Conservation (phyloP, 1,284 basidiomycete genomes). For the Kalmanozyma brasiliensis region DNA sequence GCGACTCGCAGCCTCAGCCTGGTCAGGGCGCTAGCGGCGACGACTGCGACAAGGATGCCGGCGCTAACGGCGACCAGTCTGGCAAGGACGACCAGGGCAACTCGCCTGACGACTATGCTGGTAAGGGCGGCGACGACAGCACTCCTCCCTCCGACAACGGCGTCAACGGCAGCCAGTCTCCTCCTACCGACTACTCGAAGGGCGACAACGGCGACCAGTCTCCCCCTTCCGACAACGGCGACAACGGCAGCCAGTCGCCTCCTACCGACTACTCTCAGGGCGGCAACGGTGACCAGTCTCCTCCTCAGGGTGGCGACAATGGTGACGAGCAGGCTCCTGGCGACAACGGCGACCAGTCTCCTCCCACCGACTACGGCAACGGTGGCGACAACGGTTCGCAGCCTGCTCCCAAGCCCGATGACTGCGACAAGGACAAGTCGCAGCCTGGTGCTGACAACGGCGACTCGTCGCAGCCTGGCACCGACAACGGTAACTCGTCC, state of each 20-base stretch:
- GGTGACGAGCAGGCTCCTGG: not conserved
- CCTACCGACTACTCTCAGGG: not conserved
- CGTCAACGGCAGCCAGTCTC: not conserved
- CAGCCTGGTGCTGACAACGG: not conserved
- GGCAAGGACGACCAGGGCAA: not conserved
- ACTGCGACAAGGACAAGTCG: conserved; percentile 13
- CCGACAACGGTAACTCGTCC: too few relatives aligned
- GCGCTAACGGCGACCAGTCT: not conserved
- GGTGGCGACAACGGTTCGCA: not conserved
- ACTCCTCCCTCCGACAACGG: not conserved
- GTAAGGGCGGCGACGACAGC: not conserved
- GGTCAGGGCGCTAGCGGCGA: not conserved
- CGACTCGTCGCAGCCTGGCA: not conserved
- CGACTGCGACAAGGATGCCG: conserved; percentile 1
- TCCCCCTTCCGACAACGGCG: not conserved
- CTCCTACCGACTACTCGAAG: not conserved
- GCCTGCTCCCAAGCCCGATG: not conserved
- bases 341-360: conserved; percentile 12
- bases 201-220: not conserved
- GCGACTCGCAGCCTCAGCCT: not conserved
- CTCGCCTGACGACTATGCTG: not conserved
- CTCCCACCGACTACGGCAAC: conserved; percentile 1
- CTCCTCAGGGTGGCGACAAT: not conserved
- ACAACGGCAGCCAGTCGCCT: too few relatives aligned
- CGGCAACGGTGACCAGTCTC: not conserved